Percentiles rank a stretch among this genome's conserved stretches.
These are phyloP conservation scores for Avena eriantha DNA, from an alignment of 176 grass and related monocot species.

Conservation along the genomic window DNA sequence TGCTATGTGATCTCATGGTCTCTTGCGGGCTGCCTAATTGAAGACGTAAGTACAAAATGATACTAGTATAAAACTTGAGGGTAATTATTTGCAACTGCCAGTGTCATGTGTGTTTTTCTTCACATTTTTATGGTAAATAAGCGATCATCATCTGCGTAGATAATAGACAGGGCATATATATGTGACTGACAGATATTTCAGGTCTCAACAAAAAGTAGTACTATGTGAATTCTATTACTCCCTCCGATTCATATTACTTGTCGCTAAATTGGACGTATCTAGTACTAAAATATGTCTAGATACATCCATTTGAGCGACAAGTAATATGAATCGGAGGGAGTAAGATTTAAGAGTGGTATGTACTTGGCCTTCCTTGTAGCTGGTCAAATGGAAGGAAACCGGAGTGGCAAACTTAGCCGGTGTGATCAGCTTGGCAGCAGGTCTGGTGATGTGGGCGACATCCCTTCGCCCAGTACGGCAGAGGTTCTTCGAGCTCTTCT, in stretches of 20 bases:
- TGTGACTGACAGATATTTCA: background rate
- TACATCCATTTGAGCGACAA: too few species aligned
- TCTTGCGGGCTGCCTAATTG: slow-evolving; percentile 45
- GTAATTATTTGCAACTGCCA: background rate
- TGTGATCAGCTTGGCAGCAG: slow-evolving; percentile 82
- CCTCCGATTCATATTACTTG: too few species aligned
- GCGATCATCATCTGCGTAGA: background rate
- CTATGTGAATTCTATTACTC: background rate
- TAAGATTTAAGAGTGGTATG: slow-evolving; percentile 1
- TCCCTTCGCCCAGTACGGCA: slow-evolving; percentile 83
- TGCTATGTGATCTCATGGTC: slow-evolving; percentile 62
- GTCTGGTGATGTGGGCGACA: slow-evolving; percentile 89
- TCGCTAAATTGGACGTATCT: too few species aligned
- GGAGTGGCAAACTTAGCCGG: slow-evolving; percentile 84
- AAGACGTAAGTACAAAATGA: slow-evolving; percentile 63
- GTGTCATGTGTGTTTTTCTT: background rate
- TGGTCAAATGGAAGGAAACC: slow-evolving; percentile 72
- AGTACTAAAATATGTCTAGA: too few species aligned
- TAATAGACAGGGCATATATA: background rate
- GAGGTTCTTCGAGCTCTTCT: slow-evolving; percentile 94
- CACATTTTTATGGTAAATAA: slow-evolving; percentile 16
- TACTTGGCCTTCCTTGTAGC: slow-evolving; percentile 43
- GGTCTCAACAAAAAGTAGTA: background rate
- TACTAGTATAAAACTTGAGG: background rate
- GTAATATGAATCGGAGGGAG: too few species aligned